Base-by-base conservation (phyloP, 176 grass and related monocot genomes). In the Echinochloa phyllopogon region DNA sequence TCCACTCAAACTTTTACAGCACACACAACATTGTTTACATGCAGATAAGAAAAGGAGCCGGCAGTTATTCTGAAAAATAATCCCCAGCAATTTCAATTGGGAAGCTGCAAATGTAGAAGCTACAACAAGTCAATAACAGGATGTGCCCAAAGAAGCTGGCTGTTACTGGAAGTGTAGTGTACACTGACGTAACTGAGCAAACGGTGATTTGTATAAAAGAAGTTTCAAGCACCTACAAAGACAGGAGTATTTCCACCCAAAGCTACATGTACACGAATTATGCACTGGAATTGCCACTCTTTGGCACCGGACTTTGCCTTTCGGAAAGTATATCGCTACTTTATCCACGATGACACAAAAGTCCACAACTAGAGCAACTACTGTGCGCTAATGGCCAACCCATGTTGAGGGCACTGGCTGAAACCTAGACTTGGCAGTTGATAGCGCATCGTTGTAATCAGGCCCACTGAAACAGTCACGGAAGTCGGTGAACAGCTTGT, bases 401-500 rank as follows among this genome's bases (percentile, higher is more conserved):
- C 96, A 98, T 80, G 88, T 67, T 15, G 93, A 87, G 47, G 96
- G 96, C 25, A 98, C 85, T 24, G 89, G 89, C 75, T 89, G 91
- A 89, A 98, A 98, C 77, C 87, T 95, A 29, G 93, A 86, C 82
- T 94, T 98, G 47, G 93, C 91, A 82, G 72, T 80, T 44, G 91
- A 90, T 63, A 98, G 72, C 8, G 89, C 79, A 44, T 90, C 93
- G 84, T 84, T 87, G 69, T 98, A 98, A 70, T 95, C 91, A 20
- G 51, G 65, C n/a, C 50, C 50, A 38, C 25, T 94, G 49, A 98
- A 90, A 80, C 96, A 98, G 80, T 98, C 93, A 11, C 93, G 86
- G 82, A 98, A 98, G 80, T 98, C 96, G 0, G 96, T 98, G 75
- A 98, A 92, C 55, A 98, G 81, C 84, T 95, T 98, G 78, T 98